Evolutionary conservation across 192 early-diverging fungal genomes (phyloP).

Genomic region (Coemansia sp.): DNA sequence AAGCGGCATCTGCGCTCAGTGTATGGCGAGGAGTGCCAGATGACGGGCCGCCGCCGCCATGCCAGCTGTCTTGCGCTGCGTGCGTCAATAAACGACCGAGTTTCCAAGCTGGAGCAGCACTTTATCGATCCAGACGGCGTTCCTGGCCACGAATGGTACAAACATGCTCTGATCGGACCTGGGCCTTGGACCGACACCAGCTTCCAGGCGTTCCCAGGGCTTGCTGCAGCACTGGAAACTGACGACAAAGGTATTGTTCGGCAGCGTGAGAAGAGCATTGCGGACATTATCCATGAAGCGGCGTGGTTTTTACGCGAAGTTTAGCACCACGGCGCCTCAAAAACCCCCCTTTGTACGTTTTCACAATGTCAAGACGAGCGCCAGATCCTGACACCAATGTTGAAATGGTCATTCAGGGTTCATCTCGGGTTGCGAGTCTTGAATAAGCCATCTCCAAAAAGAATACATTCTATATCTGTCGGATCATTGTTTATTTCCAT

Average conservation of each 20-base stretch:
- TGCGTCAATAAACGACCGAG: slow-evolving; percentile 51
- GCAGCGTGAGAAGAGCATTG: slow-evolving; percentile 29
- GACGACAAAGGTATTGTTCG: slow-evolving; percentile 26
- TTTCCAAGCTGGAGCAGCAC: slow-evolving; percentile 56
- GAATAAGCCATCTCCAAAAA: too few relatives aligned
- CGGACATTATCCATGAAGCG: slow-evolving; percentile 41
- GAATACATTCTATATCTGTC: too few relatives aligned
- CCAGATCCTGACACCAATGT: too few relatives aligned
- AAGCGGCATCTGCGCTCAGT: slow-evolving; percentile 21
- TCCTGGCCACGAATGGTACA: slow-evolving; percentile 61
- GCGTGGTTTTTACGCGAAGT: slow-evolving; percentile 50
- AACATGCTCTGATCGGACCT: slow-evolving; percentile 61
- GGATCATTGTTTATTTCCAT: too few relatives aligned
- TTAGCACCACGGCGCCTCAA: slow-evolving; percentile 3
- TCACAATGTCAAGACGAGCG: too few relatives aligned
- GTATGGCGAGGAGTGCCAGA: slow-evolving; percentile 52
- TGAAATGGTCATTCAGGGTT: too few relatives aligned
- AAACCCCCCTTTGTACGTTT: too few relatives aligned
- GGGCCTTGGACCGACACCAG: slow-evolving; percentile 40
- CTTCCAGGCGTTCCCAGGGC: slow-evolving; percentile 56
- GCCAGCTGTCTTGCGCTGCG: slow-evolving; percentile 37
- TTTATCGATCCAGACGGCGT: slow-evolving; percentile 62
- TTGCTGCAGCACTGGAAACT: slow-evolving; percentile 55
- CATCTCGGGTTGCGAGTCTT: not conserved
- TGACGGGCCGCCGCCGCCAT: slow-evolving; percentile 37